Evolutionary conservation across 2,329 filamentous ascomycete species (phyloP).

Genomic region (Fusarium metavorans): DNA sequence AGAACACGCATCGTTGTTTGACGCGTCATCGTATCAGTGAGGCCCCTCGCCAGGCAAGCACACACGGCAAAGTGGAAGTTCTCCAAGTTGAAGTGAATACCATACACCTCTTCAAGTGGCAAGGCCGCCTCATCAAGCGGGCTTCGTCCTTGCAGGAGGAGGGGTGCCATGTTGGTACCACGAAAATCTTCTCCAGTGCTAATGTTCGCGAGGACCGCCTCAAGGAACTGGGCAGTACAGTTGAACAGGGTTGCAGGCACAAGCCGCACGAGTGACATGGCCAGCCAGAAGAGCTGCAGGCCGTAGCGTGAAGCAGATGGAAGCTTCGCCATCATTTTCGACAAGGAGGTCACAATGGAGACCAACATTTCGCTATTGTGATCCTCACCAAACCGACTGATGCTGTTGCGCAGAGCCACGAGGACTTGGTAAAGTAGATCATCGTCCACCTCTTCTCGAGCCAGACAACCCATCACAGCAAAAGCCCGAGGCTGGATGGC

Average conservation of each 20-base stretch:
- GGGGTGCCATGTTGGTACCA: conserved; percentile 68
- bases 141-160: conserved; percentile 70
- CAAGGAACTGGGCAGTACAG: conserved; percentile 73
- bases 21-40: conserved; percentile 72
- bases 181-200: conserved; percentile 70
- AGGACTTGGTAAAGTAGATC: conserved; percentile 78
- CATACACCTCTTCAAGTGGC: conserved; percentile 73
- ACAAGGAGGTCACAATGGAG: conserved; percentile 74
- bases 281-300: conserved; percentile 77
- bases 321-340: conserved; percentile 78
- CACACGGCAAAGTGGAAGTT: conserved; percentile 77
- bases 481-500: conserved; percentile 78
- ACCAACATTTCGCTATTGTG: conserved; percentile 76
- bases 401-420: conserved; percentile 73
- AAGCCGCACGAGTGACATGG: conserved; percentile 73
- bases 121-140: conserved; percentile 72
- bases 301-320: conserved; percentile 76
- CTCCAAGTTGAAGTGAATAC: conserved; percentile 72
- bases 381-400: conserved; percentile 74
- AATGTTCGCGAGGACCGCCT: conserved; percentile 74
- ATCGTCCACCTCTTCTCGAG: conserved; percentile 78
- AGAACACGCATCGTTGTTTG: conserved; percentile 70
- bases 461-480: conserved; percentile 77
- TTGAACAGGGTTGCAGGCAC: conserved; percentile 74
- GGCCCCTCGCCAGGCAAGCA: conserved; percentile 72